Percentiles rank a stretch among this genome's conserved stretches.
These are phyloP conservation scores for Phytophthora constricta DNA, from an alignment of 352 stramenopile genomes.

Conservation along the genomic window DNA sequence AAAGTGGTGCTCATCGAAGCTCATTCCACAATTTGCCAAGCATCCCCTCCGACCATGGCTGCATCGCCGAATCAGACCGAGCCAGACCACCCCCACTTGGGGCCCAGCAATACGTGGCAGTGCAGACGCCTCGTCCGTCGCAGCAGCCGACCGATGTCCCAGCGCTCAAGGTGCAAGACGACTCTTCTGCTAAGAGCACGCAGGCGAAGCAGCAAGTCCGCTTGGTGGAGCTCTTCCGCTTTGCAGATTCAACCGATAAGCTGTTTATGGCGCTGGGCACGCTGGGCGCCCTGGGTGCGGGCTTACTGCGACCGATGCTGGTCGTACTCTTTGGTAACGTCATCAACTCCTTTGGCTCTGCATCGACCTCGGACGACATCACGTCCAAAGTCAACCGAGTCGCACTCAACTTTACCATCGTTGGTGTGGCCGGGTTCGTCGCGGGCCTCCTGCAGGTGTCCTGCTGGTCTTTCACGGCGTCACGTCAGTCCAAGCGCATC, in stretches of 20 bases:
- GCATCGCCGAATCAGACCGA: slow-evolving; percentile 1
- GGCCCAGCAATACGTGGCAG: slow-evolving; percentile 18
- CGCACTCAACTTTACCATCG: slow-evolving; percentile 39
- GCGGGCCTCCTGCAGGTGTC: slow-evolving; percentile 46
- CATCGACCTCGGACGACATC: background rate
- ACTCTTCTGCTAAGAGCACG: background rate
- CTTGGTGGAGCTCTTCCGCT: slow-evolving; percentile 38
- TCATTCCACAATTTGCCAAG: too few species aligned
- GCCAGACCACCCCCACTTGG: too few species aligned
- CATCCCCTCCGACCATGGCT: slow-evolving; percentile 1
- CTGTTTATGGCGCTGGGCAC: slow-evolving; percentile 35
- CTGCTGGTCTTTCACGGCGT: slow-evolving; percentile 49
- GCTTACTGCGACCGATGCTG: slow-evolving; percentile 32
- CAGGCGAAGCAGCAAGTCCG: slow-evolving; percentile 9
- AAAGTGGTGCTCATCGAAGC: too few species aligned
- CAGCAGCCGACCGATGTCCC: slow-evolving; percentile 2
- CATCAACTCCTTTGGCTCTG: slow-evolving; percentile 38
- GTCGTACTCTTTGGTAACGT: slow-evolving; percentile 36
- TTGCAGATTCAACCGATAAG: slow-evolving; percentile 36
- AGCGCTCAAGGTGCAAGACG: slow-evolving; percentile 1
- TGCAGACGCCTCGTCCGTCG: slow-evolving; percentile 21
- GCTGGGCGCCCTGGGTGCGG: slow-evolving; percentile 19
- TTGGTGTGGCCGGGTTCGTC: slow-evolving; percentile 37
- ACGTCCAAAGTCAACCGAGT: slow-evolving; percentile 37
- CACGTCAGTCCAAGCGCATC: slow-evolving; percentile 46